Evolutionary conservation across 2,329 filamentous ascomycete species (phyloP).

Genomic region (Cladosporium sp.): DNA sequence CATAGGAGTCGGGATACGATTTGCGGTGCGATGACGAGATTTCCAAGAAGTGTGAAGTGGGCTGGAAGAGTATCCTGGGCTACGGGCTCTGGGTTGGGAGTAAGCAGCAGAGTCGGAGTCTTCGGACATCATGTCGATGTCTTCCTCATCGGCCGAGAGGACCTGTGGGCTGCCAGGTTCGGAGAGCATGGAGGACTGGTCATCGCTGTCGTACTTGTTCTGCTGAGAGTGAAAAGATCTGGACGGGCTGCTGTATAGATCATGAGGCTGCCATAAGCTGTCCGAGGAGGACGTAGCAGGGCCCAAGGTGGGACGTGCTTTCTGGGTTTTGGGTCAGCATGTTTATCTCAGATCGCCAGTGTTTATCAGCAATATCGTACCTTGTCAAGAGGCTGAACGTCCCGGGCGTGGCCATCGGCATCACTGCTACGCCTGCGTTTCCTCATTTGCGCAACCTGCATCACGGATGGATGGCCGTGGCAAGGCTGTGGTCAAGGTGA

Average conservation of each 20-base stretch:
- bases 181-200: constrained; percentile 34
- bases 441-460: constrained; percentile 2
- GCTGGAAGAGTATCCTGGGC: constrained; percentile 16
- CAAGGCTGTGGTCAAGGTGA: constrained; percentile 11
- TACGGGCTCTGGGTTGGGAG: constrained; percentile 26
- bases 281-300: constrained; percentile 1
- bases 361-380: constrained; percentile 2
- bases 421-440: constrained; percentile 19
- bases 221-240: constrained; percentile 22
- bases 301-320: constrained; percentile 15
- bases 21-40: constrained; percentile 27
- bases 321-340: constrained; percentile 10
- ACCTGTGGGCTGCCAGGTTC: constrained; percentile 36
- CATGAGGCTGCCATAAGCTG: constrained; percentile 16
- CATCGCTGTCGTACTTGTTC: constrained; percentile 35
- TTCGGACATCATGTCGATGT: constrained; percentile 20
- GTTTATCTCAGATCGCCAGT: neutral
- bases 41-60: constrained; percentile 12
- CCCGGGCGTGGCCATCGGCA: neutral
- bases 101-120: constrained; percentile 25
- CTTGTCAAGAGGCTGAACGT: constrained; percentile 8
- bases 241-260: constrained; percentile 15
- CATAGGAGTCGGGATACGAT: constrained; percentile 20
- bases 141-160: constrained; percentile 30
- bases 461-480: neutral